Evolutionary conservation across 768 basidiomycete species (phyloP).

Genomic region (Lactifluus hygrophoroides): DNA sequence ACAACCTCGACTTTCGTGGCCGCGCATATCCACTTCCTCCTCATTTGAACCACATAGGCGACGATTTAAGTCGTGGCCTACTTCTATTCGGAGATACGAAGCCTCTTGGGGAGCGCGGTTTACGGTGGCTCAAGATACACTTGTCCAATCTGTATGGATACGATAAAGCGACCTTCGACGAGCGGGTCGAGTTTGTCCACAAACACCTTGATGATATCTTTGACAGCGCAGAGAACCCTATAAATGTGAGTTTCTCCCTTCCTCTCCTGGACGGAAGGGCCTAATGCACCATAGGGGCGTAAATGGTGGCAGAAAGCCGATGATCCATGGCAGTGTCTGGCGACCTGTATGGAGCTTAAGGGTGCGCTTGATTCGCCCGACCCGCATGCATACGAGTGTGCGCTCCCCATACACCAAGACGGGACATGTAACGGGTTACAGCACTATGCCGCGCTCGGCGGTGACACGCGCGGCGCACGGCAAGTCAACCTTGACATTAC

Average conservation of each 20-base stretch:
- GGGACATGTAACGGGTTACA: conserved; percentile 98
- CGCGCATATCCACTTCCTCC: conserved; percentile 96
- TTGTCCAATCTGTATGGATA: conserved; percentile 87
- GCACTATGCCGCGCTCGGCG: conserved; percentile 96
- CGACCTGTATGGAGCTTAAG: conserved; percentile 84
- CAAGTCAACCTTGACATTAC: conserved; percentile 88
- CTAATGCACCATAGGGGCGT: conserved; percentile 39
- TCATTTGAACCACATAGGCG: conserved; percentile 91
- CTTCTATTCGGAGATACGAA: conserved; percentile 74
- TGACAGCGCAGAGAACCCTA: conserved; percentile 74
- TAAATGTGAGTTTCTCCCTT: conserved; percentile 43
- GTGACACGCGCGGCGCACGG: conserved; percentile 76
- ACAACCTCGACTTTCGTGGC: conserved; percentile 96
- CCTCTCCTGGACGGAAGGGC: background rate
- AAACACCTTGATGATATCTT: conserved; percentile 67
- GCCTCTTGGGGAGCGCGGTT: conserved; percentile 73
- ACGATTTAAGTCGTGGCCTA: conserved; percentile 85
- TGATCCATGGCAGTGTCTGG: conserved; percentile 97
- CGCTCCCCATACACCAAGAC: conserved; percentile 93
- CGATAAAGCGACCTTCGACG: conserved; percentile 92
- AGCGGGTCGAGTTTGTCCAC: conserved; percentile 74
- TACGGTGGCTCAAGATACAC: conserved; percentile 95
- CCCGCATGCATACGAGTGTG: conserved; percentile 47
- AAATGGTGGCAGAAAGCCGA: conserved; percentile 90
- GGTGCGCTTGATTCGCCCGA: conserved; percentile 67